phyloP scores from a whole-genome alignment of 2,329 filamentous ascomycete species.

The Xylaria digitata region DNA sequence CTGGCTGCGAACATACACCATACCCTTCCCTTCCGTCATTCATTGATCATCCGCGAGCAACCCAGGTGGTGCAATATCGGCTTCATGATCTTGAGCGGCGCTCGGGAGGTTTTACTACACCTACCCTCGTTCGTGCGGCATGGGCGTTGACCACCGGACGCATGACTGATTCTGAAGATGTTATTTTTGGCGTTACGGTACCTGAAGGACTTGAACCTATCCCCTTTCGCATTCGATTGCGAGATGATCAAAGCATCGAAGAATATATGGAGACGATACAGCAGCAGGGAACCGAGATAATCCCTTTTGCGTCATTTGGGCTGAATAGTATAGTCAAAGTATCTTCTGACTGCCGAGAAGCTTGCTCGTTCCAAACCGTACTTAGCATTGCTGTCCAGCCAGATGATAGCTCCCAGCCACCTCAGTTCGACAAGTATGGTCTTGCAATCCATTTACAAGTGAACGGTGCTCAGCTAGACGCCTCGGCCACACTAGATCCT shows the following conservation, averaged over 20 bases:
- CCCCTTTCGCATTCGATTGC: constrained; percentile 18
- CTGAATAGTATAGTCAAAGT: constrained; percentile 15
- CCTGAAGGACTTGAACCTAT: neutral
- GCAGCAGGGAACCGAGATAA: constrained; percentile 4
- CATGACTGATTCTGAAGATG: constrained; percentile 27
- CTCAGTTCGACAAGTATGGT: constrained; percentile 10
- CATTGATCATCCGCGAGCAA: constrained; percentile 7
- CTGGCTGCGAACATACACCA: constrained; percentile 23
- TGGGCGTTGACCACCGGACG: constrained; percentile 17
- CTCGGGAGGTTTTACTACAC: neutral
- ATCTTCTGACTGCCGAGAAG: constrained; percentile 21
- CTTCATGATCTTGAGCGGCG: neutral
- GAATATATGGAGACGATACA: constrained; percentile 14
- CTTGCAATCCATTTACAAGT: constrained; percentile 15
- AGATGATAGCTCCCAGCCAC: neutral
- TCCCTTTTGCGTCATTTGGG: constrained; percentile 3
- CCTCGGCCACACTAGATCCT: constrained; percentile 19
- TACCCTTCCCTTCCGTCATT: constrained; percentile 21
- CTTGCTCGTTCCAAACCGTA: constrained; percentile 24
- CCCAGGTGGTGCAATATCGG: constrained; percentile 11
- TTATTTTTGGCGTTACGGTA: constrained; percentile 17
- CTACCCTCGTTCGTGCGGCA: constrained; percentile 17
- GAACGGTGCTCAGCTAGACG: constrained; percentile 15
- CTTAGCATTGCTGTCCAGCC: neutral
- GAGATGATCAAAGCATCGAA: constrained; percentile 3